phyloP scores from a whole-genome alignment of 371 early-diverging fungal genomes.

The Catenaria anguillulae region DNA sequence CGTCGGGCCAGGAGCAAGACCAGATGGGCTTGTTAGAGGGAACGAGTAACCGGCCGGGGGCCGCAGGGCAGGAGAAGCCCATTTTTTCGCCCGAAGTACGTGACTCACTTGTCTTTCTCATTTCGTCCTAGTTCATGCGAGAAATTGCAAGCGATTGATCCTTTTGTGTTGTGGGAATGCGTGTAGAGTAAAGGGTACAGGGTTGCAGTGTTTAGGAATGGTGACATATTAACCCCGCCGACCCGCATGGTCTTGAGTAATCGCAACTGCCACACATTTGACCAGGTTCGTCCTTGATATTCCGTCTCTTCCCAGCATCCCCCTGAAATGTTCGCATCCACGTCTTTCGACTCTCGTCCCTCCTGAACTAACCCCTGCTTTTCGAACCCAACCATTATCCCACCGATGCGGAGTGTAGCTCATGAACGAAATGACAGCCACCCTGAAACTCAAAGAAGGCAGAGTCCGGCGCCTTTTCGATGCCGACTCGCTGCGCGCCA shows the following conservation, averaged over 20 bases:
- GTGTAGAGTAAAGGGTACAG: conserved; percentile 6
- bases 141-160: too few species aligned
- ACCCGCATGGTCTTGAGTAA: background rate
- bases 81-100: background rate
- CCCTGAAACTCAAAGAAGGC: conserved; percentile 7
- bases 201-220: conserved; percentile 4
- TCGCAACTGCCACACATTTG: background rate
- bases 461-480: conserved; percentile 5
- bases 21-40: too few species aligned
- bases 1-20: background rate
- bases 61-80: background rate
- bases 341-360: too few species aligned
- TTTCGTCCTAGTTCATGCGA: too few species aligned
- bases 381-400: too few species aligned
- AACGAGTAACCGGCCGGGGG: too few species aligned
- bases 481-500: background rate
- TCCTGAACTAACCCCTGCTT: too few species aligned
- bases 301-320: too few species aligned
- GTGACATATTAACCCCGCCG: background rate
- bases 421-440: background rate
- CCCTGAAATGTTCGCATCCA: too few species aligned
- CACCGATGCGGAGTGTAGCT: too few species aligned
- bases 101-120: too few species aligned
- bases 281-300: conserved; percentile 6
- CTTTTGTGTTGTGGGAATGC: background rate